Percentiles rank a stretch among this genome's conserved stretches.
Evolutionary conservation across 1,284 basidiomycete species (phyloP).

Genomic region (Moniliophthora roreri): DNA sequence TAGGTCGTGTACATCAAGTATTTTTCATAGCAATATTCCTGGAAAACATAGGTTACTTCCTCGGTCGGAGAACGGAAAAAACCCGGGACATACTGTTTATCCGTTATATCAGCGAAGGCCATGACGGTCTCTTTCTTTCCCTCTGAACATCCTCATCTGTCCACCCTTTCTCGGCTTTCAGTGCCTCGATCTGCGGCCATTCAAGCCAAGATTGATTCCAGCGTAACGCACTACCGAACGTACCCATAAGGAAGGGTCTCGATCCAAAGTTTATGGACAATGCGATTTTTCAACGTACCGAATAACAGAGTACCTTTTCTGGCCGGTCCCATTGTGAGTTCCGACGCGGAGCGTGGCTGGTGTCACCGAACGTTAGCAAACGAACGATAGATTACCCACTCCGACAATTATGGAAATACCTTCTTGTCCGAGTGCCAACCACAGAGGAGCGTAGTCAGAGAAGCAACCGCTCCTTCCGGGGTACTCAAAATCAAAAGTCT

Average conservation of each 20-base stretch:
- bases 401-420: conserved; percentile 67
- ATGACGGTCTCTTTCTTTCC: conserved; percentile 55
- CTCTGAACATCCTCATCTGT: conserved; percentile 52
- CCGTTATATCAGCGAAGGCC: conserved; percentile 67
- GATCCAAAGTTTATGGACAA: too few relatives aligned
- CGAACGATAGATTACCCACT: conserved; percentile 31
- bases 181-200: conserved; percentile 40
- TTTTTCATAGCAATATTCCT: too few relatives aligned
- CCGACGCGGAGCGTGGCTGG: conserved; percentile 60
- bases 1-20: too few relatives aligned
- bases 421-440: conserved; percentile 68
- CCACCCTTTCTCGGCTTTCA: conserved; percentile 52
- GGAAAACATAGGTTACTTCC: too few relatives aligned
- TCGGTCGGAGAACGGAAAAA: too few relatives aligned
- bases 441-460: conserved; percentile 48
- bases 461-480: conserved; percentile 54
- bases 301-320: conserved; percentile 60
- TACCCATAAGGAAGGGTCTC: conserved; percentile 58
- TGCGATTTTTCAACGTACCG: conserved; percentile 32
- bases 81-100: conserved; percentile 42
- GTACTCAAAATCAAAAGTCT: conserved; percentile 63
- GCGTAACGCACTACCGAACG: conserved; percentile 60
- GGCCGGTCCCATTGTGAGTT: conserved; percentile 43
- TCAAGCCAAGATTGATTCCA: conserved; percentile 56
- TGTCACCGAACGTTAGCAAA: background rate